Evolutionary conservation across 441 rosid species (phyloP).

Genomic region (Gossypium davidsonii): DNA sequence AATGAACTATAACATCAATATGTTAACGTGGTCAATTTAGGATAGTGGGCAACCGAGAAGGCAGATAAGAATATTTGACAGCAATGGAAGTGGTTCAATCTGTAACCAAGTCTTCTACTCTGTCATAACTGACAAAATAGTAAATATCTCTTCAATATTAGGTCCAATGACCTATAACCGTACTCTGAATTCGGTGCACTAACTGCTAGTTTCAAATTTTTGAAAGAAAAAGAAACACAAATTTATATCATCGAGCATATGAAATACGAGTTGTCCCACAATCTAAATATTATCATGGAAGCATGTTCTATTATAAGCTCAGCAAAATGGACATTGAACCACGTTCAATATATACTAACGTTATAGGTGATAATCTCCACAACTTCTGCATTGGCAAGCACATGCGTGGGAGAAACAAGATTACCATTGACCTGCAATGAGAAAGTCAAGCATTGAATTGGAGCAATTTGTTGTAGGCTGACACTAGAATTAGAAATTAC

Average conservation of each 20-base stretch:
- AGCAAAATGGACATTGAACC: constrained; percentile 5
- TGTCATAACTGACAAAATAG: background rate
- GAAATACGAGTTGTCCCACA: background rate
- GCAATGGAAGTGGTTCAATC: background rate
- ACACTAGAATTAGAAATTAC: background rate
- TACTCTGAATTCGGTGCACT: background rate
- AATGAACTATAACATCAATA: background rate
- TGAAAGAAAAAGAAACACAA: background rate
- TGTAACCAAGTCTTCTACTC: background rate
- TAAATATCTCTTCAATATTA: background rate
- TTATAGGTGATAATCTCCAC: constrained; percentile 89
- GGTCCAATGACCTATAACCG: background rate
- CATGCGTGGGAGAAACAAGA: constrained; percentile 74
- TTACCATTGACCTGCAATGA: constrained; percentile 83
- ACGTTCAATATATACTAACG: constrained; percentile 44
- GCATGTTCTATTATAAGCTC: background rate
- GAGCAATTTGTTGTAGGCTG: background rate
- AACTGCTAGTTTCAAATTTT: background rate
- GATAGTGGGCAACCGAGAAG: background rate
- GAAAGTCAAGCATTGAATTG: constrained; percentile 8
- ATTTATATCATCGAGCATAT: background rate
- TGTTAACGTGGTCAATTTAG: constrained; percentile 7
- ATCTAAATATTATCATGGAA: background rate
- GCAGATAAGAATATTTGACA: background rate
- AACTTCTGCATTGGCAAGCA: constrained; percentile 92